Conservation (phyloP, 805 yeast genomes). For the Middelhovenomyces tepae region DNA sequence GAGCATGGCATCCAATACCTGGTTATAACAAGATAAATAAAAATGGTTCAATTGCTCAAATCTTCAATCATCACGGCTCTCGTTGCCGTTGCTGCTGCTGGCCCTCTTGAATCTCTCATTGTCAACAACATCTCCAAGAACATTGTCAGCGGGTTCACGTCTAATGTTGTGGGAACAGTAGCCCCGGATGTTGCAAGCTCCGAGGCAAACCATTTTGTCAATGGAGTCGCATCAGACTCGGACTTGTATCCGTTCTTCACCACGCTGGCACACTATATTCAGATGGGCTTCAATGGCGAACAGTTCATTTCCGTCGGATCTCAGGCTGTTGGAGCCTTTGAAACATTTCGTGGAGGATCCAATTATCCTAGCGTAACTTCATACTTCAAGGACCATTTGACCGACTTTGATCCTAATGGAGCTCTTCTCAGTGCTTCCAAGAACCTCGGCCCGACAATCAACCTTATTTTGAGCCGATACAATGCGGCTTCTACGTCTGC, state of each 20-base stretch:
- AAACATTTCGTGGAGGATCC: constrained; percentile 13
- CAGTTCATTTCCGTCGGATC: constrained; percentile 9
- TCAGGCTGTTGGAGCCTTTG: constrained; percentile 13
- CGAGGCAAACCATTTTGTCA: constrained; percentile 15
- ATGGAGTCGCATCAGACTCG: constrained; percentile 12
- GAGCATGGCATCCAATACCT: no score
- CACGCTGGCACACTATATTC: constrained; percentile 8
- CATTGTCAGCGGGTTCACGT: no score
- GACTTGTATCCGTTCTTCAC: constrained; percentile 11
- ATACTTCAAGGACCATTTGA: constrained; percentile 15
- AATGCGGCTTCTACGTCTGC: no score
- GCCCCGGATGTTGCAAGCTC: constrained; percentile 17
- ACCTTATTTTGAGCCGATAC: no score
- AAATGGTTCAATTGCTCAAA: no score
- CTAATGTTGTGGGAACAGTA: no score
- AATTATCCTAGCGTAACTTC: constrained; percentile 15
- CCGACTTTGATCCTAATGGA: constrained; percentile 20
- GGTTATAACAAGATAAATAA: no score
- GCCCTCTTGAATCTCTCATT: no score
- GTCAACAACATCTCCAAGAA: no score
- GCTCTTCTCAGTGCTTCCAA: constrained; percentile 17
- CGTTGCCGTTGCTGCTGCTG: no score
- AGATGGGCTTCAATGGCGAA: constrained; percentile 6
- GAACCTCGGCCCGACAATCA: no score
- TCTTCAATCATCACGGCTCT: no score